phyloP scores from a whole-genome alignment of 345 rosid genomes.

The Fremontodendron californicum region DNA sequence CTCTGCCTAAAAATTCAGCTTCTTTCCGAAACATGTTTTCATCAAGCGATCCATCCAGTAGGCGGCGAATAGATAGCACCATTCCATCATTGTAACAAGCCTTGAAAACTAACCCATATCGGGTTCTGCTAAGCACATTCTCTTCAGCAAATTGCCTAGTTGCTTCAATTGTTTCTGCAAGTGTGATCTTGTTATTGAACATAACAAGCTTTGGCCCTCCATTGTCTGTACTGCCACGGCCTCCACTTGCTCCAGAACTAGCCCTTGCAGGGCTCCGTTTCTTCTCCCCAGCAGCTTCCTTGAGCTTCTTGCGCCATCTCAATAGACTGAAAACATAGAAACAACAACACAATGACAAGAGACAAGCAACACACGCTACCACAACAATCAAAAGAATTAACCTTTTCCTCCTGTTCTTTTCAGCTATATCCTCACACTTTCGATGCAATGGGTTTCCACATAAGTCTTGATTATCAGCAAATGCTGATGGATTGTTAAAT shows the following conservation, averaged over 20 bases:
- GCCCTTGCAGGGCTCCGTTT: conserved; percentile 80
- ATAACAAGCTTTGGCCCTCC: conserved; percentile 87
- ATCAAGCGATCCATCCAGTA: conserved; percentile 56
- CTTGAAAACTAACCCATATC: conserved; percentile 77
- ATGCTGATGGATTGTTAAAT: conserved; percentile 58
- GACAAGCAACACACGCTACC: conserved; percentile 48
- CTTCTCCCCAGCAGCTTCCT: conserved; percentile 75
- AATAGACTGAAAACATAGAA: conserved; percentile 79
- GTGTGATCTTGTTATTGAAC: conserved; percentile 88
- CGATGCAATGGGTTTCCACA: conserved; percentile 71
- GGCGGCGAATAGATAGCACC: conserved; percentile 84
- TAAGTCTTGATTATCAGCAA: conserved; percentile 47
- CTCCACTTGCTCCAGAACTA: conserved; percentile 73
- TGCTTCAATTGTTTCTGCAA: conserved; percentile 84
- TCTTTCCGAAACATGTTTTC: conserved; percentile 76
- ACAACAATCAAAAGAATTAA: conserved; percentile 55
- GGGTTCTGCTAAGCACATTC: conserved; percentile 76
- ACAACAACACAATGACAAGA: conserved; percentile 76
- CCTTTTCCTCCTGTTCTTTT: conserved; percentile 48
- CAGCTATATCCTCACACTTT: conserved; percentile 40
- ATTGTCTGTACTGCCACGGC: conserved; percentile 74
- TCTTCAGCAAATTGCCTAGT: conserved; percentile 88
- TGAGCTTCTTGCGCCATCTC: conserved; percentile 80
- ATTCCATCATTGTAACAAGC: conserved; percentile 82
- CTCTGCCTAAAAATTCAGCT: conserved; percentile 75